Evolutionary conservation across 2,329 filamentous ascomycete species (phyloP).

Genomic region (Apiospora koreana): DNA sequence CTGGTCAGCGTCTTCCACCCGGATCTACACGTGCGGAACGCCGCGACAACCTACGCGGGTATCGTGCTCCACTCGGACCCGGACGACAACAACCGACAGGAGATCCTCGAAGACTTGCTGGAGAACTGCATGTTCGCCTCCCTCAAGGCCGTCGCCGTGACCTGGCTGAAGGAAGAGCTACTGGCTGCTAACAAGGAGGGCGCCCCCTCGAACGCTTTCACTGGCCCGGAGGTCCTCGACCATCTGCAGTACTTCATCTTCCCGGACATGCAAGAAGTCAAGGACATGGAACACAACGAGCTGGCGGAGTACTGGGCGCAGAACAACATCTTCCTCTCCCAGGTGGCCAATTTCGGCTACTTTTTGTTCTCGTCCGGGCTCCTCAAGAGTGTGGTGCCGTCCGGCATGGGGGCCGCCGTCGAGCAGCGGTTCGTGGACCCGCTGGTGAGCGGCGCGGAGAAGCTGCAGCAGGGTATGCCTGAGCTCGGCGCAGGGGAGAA

Average conservation of each 20-base stretch:
- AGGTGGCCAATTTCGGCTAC: constrained; percentile 62
- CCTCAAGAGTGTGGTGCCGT: constrained; percentile 52
- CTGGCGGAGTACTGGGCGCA: constrained; percentile 53
- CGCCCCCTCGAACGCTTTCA: constrained; percentile 42
- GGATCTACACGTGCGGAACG: constrained; percentile 54
- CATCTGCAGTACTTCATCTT: constrained; percentile 64
- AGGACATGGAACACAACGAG: constrained; percentile 41
- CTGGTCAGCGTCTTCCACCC: constrained; percentile 60
- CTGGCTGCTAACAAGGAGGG: constrained; percentile 42
- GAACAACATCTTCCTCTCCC: constrained; percentile 56
- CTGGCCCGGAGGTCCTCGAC: constrained; percentile 56
- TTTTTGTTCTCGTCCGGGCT: constrained; percentile 53
- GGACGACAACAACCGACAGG: constrained; percentile 57
- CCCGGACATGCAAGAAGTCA: constrained; percentile 53
- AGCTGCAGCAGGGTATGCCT: constrained; percentile 21
- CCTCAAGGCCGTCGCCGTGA: constrained; percentile 63
- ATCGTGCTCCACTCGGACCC: constrained; percentile 59
- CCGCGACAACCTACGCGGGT: constrained; percentile 55
- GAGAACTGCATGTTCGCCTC: constrained; percentile 66
- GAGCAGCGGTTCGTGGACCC: constrained; percentile 61
- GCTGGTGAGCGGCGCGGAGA: constrained; percentile 45
- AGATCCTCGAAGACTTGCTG: constrained; percentile 64
- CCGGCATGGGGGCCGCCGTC: constrained; percentile 57
- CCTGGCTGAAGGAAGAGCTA: constrained; percentile 65
- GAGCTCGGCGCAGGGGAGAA: constrained; percentile 4